Evolutionary conservation across 2,329 filamentous ascomycete genomes (phyloP), one percentile per base, ranked within the genome.

Genomic region (Hypoxylon sp.): DNA sequence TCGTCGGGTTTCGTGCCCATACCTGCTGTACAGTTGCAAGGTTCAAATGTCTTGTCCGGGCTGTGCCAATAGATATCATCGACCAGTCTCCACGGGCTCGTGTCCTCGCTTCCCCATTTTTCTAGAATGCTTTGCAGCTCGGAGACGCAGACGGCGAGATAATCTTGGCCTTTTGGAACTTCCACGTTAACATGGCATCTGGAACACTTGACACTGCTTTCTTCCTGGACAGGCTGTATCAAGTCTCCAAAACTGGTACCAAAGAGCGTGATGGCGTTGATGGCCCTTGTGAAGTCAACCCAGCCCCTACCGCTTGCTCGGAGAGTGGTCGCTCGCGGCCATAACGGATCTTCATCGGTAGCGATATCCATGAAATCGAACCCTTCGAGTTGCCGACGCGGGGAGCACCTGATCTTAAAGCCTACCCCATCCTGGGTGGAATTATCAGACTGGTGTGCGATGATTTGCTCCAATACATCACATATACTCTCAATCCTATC

Each of bases 341-440:
- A 56, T 11, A 66, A 27, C 1, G 56, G 56, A 16, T 63, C 59
- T n/a, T 49, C 16, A 3, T 63, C 52, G 4, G 27, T 49, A 9
- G 59, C 60, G 5, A 67, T 21, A 16, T 68, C 64, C n/a, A 61
- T 57, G 41, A 69, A 68, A 29, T 69, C 65, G 54, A 60, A 69
- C 1, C 68, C 65, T 47, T 67, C 67, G 11, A 69, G 41, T 15
- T 58, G 50, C 3, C 53, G 55, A n/a, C 60, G 57, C 23, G 30
- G 32, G 13, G 20, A 46, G 12, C 15, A 45, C 20, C 25, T 46
- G n/a, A 51, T 16, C 8, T 37, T 27, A n/a, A 57, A 40, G 9
- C 51, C 49, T 6, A 56, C 25, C 2, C 52, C 58, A 25, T 55
- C 40, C 25, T 57, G 44, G 11, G 32, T 51, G 2, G 37, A 20